Conservation (phyloP, 306 rosid species). For the Hylodesmum podocarpum region DNA sequence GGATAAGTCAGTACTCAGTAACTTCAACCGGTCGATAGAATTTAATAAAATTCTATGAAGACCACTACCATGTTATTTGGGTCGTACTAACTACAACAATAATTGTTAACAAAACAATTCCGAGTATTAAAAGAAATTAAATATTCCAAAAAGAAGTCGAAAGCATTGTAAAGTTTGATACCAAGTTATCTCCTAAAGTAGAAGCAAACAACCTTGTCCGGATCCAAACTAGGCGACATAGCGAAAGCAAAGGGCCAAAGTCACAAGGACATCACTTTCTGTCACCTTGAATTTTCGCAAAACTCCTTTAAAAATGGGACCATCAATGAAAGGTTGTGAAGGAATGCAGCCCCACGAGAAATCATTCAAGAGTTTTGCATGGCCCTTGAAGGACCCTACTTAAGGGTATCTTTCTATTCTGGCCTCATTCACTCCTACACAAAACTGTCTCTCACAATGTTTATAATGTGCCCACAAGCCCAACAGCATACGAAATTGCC, state of each 20-base stretch:
- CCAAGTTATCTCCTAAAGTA: constrained; percentile 31
- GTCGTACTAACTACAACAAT: neutral
- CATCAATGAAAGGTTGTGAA: constrained; percentile 33
- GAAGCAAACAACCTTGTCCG: constrained; percentile 42
- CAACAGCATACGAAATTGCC: constrained; percentile 36
- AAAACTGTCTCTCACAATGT: constrained; percentile 1
- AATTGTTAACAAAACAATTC: neutral
- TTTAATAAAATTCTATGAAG: neutral
- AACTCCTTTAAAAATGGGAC: constrained; percentile 27
- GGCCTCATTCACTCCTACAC: constrained; percentile 2
- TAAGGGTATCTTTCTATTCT: constrained; percentile 5
- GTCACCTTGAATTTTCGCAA: constrained; percentile 27
- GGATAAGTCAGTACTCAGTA: neutral
- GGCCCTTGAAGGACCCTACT: constrained; percentile 42
- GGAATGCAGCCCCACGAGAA: constrained; percentile 28
- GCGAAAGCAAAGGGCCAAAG: constrained; percentile 28
- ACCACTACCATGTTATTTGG: neutral
- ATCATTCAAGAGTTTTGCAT: neutral
- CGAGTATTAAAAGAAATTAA: neutral
- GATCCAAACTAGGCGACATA: constrained; percentile 30
- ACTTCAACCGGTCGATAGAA: neutral
- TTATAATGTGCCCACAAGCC: constrained; percentile 44
- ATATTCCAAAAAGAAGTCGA: neutral
- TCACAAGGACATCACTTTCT: constrained; percentile 30
- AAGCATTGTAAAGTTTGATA: neutral